Conservation (phyloP, 768 basidiomycete genomes). For the Lactarius akahatsu region DNA sequence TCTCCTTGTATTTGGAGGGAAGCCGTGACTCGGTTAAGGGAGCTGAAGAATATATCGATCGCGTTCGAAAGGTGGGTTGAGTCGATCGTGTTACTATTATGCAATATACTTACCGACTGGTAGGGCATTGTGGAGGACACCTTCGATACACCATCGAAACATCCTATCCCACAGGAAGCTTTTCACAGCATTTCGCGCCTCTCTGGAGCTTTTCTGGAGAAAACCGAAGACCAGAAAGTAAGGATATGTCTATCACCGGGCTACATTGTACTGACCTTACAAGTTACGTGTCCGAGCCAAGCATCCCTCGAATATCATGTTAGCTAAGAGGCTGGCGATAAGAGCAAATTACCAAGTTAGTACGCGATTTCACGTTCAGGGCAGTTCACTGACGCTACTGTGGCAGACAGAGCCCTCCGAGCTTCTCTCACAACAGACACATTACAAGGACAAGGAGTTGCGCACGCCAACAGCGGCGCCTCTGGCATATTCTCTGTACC, state of each 20-base stretch:
- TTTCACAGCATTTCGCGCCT: conserved; percentile 66
- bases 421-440: conserved; percentile 14
- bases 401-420: conserved; percentile 14
- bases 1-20: conserved; percentile 61
- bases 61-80: conserved; percentile 49
- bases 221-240: conserved; percentile 43
- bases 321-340: conserved; percentile 53
- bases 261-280: not conserved
- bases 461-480: conserved; percentile 15
- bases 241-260: conserved; percentile 38
- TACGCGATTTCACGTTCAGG: not conserved
- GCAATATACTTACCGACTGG: conserved; percentile 5
- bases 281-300: conserved; percentile 60
- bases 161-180: conserved; percentile 46
- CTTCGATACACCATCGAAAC: conserved; percentile 46
- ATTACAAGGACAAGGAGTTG: conserved; percentile 13
- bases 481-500: conserved; percentile 60
- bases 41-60: conserved; percentile 46
- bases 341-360: conserved; percentile 48
- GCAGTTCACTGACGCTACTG: conserved; percentile 17
- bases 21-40: conserved; percentile 50
- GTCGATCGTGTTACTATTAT: not conserved
- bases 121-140: conserved; percentile 38
- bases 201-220: conserved; percentile 63
- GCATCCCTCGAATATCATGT: conserved; percentile 39